These are phyloP conservation scores for Penicillium sp. DNA, from an alignment of 2,329 filamentous ascomycete genomes.

Conservation along the genomic window DNA sequence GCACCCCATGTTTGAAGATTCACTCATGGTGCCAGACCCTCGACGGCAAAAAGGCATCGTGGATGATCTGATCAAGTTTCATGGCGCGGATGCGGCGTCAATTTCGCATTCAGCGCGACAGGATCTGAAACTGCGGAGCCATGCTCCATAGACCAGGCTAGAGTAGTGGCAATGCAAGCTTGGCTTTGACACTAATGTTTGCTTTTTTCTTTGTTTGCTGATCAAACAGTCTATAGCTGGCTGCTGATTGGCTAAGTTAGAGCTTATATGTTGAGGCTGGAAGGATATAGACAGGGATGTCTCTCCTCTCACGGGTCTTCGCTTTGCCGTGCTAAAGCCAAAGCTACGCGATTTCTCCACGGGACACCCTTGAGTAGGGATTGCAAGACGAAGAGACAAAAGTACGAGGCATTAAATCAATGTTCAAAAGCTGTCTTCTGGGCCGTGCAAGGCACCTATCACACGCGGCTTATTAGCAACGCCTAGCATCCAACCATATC, in stretches of 20 bases:
- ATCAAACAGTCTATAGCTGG: conserved; percentile 5
- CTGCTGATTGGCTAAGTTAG: conserved; percentile 10
- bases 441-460: neutral
- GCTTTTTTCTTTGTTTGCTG: conserved; percentile 11
- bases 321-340: neutral
- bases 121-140: neutral
- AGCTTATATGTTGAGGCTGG: conserved; percentile 13
- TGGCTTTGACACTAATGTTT: conserved; percentile 7
- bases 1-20: conserved; percentile 5
- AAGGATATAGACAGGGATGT: conserved; percentile 1
- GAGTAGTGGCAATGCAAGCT: conserved; percentile 3
- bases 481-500: neutral
- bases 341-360: neutral
- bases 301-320: neutral
- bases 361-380: neutral
- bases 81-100: conserved; percentile 11
- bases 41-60: neutral
- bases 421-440: neutral
- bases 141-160: neutral
- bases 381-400: neutral
- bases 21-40: neutral
- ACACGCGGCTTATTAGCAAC: neutral
- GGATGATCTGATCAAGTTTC: neutral
- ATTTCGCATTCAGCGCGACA: neutral
- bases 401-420: neutral